Conservation (phyloP, 345 rosid species). For the Carallia brachiata region DNA sequence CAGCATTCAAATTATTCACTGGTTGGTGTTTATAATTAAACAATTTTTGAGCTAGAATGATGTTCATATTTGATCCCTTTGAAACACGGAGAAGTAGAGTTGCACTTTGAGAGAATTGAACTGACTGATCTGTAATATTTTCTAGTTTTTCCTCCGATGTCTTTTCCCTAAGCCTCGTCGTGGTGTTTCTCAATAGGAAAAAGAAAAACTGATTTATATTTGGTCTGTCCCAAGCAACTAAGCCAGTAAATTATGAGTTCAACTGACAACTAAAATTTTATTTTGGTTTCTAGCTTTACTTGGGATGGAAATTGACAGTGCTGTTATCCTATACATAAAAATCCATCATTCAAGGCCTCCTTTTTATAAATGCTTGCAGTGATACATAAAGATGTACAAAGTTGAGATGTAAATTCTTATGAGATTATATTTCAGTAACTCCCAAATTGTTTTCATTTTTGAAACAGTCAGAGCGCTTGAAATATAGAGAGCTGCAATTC, state of each 20-base stretch:
- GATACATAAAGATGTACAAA: background rate
- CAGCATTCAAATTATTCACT: constrained; percentile 83
- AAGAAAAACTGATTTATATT: too few species aligned
- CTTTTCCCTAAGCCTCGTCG: too few species aligned
- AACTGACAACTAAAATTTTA: background rate
- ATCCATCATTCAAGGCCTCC: background rate
- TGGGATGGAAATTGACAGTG: background rate
- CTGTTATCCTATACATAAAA: background rate
- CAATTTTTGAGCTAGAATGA: background rate
- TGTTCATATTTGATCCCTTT: background rate
- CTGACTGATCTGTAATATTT: too few species aligned
- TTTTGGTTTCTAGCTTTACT: background rate
- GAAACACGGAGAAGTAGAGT: background rate
- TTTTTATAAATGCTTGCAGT: background rate
- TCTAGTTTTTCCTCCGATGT: too few species aligned
- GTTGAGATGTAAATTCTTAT: background rate
- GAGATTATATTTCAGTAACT: background rate
- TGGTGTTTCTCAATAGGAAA: too few species aligned
- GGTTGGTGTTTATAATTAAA: constrained; percentile 47
- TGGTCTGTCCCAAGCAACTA: too few species aligned
- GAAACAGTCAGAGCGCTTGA: background rate
- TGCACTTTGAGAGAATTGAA: too few species aligned
- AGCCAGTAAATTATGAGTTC: too few species aligned
- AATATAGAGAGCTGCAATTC: background rate
- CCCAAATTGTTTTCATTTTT: background rate